Evolutionary conservation across 2,329 filamentous ascomycete species (phyloP).

Genomic region (Sphaerulina musiva): DNA sequence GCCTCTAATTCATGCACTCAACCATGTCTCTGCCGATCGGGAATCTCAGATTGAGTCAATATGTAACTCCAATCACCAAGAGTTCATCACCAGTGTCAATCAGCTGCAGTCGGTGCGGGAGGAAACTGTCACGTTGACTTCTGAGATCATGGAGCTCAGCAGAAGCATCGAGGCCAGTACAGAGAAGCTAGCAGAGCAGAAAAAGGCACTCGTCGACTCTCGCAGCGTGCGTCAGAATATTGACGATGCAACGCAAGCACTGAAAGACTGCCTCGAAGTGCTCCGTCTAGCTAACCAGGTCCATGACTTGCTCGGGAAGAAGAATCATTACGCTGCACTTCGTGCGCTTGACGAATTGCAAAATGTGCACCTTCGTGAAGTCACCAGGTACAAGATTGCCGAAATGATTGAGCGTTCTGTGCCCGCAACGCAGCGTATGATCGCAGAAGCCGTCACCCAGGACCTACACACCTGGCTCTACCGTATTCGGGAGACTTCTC

Average conservation of each 20-base stretch:
- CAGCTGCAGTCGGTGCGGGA: constrained; percentile 88
- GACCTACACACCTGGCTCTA: constrained; percentile 97
- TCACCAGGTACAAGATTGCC: constrained; percentile 89
- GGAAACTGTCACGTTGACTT: constrained; percentile 78
- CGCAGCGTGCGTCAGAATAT: constrained; percentile 91
- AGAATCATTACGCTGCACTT: constrained; percentile 91
- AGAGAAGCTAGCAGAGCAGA: constrained; percentile 87
- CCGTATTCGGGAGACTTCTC: constrained; percentile 88
- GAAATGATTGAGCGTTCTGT: constrained; percentile 95
- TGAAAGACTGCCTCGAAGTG: constrained; percentile 88
- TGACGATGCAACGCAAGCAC: constrained; percentile 78
- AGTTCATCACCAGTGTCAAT: constrained; percentile 89
- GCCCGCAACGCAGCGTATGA: constrained; percentile 82
- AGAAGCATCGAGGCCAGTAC: constrained; percentile 93
- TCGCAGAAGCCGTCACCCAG: constrained; percentile 93
- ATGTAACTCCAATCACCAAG: constrained; percentile 91
- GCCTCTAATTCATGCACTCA: constrained; percentile 68
- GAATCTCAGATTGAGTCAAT: constrained; percentile 90
- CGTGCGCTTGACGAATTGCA: constrained; percentile 92
- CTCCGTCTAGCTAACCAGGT: constrained; percentile 88
- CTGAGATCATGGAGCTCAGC: constrained; percentile 86
- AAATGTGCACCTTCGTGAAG: constrained; percentile 90
- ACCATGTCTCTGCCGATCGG: constrained; percentile 75
- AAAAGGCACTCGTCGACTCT: constrained; percentile 88
- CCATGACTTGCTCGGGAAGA: constrained; percentile 82